phyloP scores from a whole-genome alignment of 2,329 filamentous ascomycete genomes.

The Paraphoma sp. region DNA sequence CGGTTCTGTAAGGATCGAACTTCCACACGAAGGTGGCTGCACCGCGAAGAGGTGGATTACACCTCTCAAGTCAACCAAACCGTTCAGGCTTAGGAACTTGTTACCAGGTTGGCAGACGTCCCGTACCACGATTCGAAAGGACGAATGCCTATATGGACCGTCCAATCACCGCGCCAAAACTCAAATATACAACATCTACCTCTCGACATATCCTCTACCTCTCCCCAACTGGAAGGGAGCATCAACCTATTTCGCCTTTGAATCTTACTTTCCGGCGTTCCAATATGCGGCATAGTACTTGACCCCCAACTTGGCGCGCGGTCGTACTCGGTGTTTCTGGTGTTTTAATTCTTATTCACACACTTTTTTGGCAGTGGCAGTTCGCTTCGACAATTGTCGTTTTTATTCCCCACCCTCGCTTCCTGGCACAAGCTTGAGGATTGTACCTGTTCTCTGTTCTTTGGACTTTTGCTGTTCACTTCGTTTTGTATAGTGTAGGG shows the following conservation, averaged over 20 bases:
- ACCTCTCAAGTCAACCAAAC: background rate
- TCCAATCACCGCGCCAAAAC: no score
- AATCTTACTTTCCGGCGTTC: background rate
- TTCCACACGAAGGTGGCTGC: slow-evolving; percentile 30
- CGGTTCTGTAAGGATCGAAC: background rate
- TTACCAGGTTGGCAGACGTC: no score
- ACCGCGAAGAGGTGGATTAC: slow-evolving; percentile 18
- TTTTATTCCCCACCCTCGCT: slow-evolving; percentile 5
- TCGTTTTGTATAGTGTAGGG: no score
- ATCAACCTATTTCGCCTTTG: background rate
- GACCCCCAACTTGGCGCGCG: background rate
- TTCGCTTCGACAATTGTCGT: slow-evolving; percentile 1
- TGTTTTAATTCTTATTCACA: background rate
- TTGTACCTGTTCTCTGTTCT: background rate
- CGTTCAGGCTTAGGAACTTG: background rate
- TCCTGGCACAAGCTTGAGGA: background rate
- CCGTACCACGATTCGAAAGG: no score
- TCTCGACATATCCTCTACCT: background rate
- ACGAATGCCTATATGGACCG: no score
- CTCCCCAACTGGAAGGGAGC: background rate
- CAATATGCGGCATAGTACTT: slow-evolving; percentile 6
- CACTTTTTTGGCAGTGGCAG: background rate
- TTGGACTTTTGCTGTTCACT: no score
- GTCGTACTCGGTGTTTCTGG: slow-evolving; percentile 5
- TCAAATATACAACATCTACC: background rate